Evolutionary conservation across 2,329 filamentous ascomycete genomes (phyloP).

Genomic region (Dendryphion nanum): DNA sequence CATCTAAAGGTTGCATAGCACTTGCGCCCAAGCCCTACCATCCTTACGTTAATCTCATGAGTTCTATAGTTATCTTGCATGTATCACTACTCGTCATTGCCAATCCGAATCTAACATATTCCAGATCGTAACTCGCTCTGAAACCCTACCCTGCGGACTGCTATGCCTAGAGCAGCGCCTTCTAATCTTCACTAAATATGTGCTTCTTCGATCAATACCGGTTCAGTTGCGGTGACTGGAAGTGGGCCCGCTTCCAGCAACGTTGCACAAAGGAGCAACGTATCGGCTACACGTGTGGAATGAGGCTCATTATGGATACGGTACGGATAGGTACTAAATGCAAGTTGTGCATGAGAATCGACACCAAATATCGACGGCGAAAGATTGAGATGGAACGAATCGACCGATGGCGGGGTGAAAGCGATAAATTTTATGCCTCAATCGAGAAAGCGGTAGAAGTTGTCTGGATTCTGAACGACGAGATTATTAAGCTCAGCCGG

Average conservation of each 20-base stretch:
- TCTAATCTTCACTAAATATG: too few relatives aligned
- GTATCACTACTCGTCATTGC: too few relatives aligned
- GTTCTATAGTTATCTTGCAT: too few relatives aligned
- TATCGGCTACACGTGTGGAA: slow-evolving; percentile 90
- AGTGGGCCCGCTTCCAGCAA: slow-evolving; percentile 88
- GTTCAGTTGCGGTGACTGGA: slow-evolving; percentile 85
- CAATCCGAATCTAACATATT: too few relatives aligned
- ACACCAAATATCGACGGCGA: slow-evolving; percentile 76
- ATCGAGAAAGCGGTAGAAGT: slow-evolving; percentile 69
- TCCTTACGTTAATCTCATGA: too few relatives aligned
- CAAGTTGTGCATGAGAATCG: slow-evolving; percentile 82
- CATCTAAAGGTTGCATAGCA: too few relatives aligned
- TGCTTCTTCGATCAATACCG: slow-evolving; percentile 93
- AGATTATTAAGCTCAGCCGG: slow-evolving; percentile 65
- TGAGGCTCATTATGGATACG: slow-evolving; percentile 81
- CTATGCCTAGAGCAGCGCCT: too few relatives aligned
- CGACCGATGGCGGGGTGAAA: slow-evolving; percentile 73
- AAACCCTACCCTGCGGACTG: too few relatives aligned
- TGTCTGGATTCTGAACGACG: slow-evolving; percentile 67
- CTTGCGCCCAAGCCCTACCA: too few relatives aligned
- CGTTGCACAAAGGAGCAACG: slow-evolving; percentile 94
- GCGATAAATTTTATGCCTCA: slow-evolving; percentile 56
- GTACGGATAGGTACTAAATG: slow-evolving; percentile 48
- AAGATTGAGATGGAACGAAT: slow-evolving; percentile 74
- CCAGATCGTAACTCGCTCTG: too few relatives aligned